phyloP scores from a whole-genome alignment of 2,329 filamentous ascomycete genomes.

The Scortechinia acanthostroma region DNA sequence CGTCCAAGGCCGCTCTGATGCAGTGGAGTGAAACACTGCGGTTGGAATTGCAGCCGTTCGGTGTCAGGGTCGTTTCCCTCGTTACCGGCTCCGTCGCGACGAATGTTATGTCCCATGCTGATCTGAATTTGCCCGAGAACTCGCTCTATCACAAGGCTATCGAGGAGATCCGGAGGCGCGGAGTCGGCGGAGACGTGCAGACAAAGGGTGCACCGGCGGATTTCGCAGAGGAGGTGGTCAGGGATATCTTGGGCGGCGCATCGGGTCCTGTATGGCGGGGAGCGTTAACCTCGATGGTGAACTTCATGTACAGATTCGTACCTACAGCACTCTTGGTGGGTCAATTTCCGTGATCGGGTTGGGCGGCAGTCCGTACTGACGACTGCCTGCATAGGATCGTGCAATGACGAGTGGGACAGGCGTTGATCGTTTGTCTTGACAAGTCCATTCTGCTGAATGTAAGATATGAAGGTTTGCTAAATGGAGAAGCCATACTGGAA shows the following conservation, averaged over 20 bases:
- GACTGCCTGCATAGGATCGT: too few species aligned
- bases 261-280: neutral
- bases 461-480: too few species aligned
- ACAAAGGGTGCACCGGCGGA: neutral
- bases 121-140: neutral
- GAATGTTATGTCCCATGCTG: constrained; percentile 14
- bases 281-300: neutral
- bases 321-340: too few species aligned
- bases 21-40: constrained; percentile 12
- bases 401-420: too few species aligned
- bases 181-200: neutral
- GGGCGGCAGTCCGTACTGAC: too few species aligned
- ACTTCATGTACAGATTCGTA: too few species aligned
- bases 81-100: constrained; percentile 18
- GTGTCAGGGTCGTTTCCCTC: constrained; percentile 17
- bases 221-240: neutral
- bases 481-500: too few species aligned
- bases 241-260: neutral
- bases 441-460: too few species aligned
- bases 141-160: neutral
- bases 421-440: too few species aligned
- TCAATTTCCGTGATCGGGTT: too few species aligned
- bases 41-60: constrained; percentile 18
- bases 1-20: constrained; percentile 12
- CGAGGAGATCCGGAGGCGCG: neutral